Base-by-base conservation (phyloP, 805 yeast genomes). In the Candida ficus region DNA sequence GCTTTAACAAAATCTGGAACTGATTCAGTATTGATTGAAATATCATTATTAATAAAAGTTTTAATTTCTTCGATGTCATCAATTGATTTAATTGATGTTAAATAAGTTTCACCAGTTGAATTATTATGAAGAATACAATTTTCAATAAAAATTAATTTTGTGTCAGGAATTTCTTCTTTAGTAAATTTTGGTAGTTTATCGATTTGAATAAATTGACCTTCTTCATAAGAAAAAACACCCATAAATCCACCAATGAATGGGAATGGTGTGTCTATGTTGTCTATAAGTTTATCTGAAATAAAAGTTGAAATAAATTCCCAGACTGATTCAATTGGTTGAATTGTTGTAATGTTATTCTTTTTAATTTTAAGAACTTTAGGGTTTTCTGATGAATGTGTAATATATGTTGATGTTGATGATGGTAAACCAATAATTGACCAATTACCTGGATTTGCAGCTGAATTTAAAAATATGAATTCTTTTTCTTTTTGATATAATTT, bases 221-320 rank as follows among this genome's bases (percentile, higher is more conserved):
- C 91, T 58, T 91, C 99, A 57, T 93, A 93, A 0, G 95, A 83
- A 10, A 93, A 60, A 31, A 83, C 68, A 5, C 99, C 99, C 40
- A 90, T 67, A 25, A 86, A 69, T 0, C 99, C 99, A n/a, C 99
- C 98, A 42, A 78, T 65, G 53, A 93, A 93, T 1, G 96, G 95
- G 16, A 87, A 63, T 0, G 64, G 62, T 7, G 66, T 39, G 11
- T 23, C 33, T 7, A 18, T 18, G 2, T 34, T 41, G 32, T 35
- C 51, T 26, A 40, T 45, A 13, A 62, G 59, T 40, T 53, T 51
- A 7, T 53, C 41, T 8, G 61, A 50, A 78, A 84, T 77, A 35
- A 60, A 68, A 2, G 57, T 39, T 0, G 83, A 74, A 12, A 83
- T 47, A 44, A 55, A 72, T 4, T 64, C 52, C 86, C 88, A 84